Evolutionary conservation across 2,329 filamentous ascomycete genomes (phyloP).

Genomic region (Aaosphaeria pasadenensis): DNA sequence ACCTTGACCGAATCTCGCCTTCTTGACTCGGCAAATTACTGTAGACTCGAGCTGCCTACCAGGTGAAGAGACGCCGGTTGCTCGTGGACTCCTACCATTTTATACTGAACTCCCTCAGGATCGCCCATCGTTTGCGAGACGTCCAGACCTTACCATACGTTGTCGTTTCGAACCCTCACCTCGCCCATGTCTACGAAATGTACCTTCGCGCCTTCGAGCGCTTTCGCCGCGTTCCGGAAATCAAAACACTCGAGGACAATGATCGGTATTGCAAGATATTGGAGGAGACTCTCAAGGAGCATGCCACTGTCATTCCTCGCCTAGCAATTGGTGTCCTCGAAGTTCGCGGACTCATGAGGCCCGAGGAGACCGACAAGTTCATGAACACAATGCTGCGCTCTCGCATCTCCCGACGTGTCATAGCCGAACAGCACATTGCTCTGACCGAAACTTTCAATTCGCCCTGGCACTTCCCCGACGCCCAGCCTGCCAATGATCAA

Average conservation of each 20-base stretch:
- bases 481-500: conserved; percentile 58
- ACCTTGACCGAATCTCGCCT: conserved; percentile 86
- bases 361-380: conserved; percentile 82
- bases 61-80: conserved; percentile 47
- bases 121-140: conserved; percentile 91
- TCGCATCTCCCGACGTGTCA: conserved; percentile 90
- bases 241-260: conserved; percentile 85
- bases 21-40: conserved; percentile 95
- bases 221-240: conserved; percentile 78
- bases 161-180: conserved; percentile 91
- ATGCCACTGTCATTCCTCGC: conserved; percentile 90
- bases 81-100: background rate
- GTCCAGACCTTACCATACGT: conserved; percentile 96
- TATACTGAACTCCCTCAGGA: conserved; percentile 47
- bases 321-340: conserved; percentile 93
- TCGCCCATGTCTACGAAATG: conserved; percentile 91
- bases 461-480: conserved; percentile 82
- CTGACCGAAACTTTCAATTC: conserved; percentile 92
- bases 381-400: conserved; percentile 93
- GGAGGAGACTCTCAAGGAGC: conserved; percentile 75
- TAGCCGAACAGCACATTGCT: conserved; percentile 94
- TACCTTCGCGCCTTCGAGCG: conserved; percentile 97
- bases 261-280: conserved; percentile 81
- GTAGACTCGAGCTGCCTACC: conserved; percentile 88
- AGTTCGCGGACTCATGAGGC: conserved; percentile 76